Evolutionary conservation across 805 yeast genomes (phyloP), one percentile per base, ranked within the genome.

Genomic region (Ogataea thermomethanolica): DNA sequence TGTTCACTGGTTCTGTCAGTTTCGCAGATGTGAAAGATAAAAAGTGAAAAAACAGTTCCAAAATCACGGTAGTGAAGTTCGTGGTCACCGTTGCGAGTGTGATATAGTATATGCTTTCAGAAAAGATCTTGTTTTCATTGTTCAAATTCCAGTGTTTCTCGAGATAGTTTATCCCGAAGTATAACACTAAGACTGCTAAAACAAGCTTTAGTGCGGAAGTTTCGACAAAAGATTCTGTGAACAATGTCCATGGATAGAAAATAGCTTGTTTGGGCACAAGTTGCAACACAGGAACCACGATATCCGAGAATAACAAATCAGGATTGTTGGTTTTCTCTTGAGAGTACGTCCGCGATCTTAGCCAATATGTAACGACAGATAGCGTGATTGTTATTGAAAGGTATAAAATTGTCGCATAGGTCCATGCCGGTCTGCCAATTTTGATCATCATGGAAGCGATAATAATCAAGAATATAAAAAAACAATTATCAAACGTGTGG

Each of bases 141-240:
- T 41, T 43, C 13, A 43, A 22, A 32, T 58, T 61, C 81, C 81
- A 77, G 44, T 71, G 74, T 41, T 63, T 65, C 48, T 76, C 79
- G 24, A 74, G 64, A 48, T 74, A 76, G 28, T 65, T 68, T 29
- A 71, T 55, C 11, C 76, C 67, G 24, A 64, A 55, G 36, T 54
- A 66, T 25, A 76, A 53, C 3, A 72, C 53, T 2, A 56, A 38
- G 3, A 59, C 45, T 0, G 77, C 69, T 4, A 73, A 38, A 11
- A 73, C 4, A 44, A 74, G 73, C 29, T 73, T 66, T 49, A 76
- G 53, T 2, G 75, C 34, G 7, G 76, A 62, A 5, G 71, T 69
- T 53, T 83, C 89, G 2, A 82, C 76, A 55, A 81, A 79, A n/a
- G 82, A 74, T 1, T 86, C 71, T 2, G 81, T 70, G 22, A 75